Percentiles rank a stretch among this genome's conserved stretches.
Conservation (phyloP, 179 eudicot genomes). For the Beta lomatogona region DNA sequence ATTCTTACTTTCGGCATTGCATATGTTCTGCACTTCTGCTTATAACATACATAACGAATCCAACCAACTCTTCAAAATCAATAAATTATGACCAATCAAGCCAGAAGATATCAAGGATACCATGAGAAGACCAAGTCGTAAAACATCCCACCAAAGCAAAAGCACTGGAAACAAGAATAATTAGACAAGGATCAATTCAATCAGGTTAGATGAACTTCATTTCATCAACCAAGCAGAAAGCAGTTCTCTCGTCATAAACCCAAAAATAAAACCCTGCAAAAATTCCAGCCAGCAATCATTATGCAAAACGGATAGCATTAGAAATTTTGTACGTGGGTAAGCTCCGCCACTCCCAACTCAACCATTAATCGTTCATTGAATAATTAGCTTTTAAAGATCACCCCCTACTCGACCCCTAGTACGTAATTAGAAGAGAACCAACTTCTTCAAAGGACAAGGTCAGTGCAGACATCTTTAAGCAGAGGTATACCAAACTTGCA, state of each 20-base stretch:
- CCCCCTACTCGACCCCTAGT: background rate
- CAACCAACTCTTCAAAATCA: too few relatives aligned
- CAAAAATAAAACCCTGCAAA: background rate
- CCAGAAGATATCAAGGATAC: too few relatives aligned
- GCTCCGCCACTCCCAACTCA: background rate
- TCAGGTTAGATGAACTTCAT: background rate
- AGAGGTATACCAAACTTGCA: conserved; percentile 4
- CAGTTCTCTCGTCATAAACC: background rate
- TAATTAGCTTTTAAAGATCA: background rate
- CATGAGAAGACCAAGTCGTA: background rate
- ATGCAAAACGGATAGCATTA: background rate
- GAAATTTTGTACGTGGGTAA: background rate
- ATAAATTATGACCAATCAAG: too few relatives aligned
- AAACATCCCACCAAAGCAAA: background rate
- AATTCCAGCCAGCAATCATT: background rate
- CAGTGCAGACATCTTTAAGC: background rate
- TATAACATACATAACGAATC: too few relatives aligned
- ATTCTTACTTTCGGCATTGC: too few relatives aligned
- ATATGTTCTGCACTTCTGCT: too few relatives aligned
- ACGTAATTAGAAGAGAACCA: background rate
- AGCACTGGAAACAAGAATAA: background rate
- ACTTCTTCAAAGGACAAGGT: conserved; percentile 9
- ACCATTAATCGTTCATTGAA: background rate
- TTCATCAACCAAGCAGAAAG: conserved; percentile 1
- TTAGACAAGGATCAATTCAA: background rate